phyloP scores from a whole-genome alignment of 352 stramenopile genomes.

The Pythium pyrilobum region DNA sequence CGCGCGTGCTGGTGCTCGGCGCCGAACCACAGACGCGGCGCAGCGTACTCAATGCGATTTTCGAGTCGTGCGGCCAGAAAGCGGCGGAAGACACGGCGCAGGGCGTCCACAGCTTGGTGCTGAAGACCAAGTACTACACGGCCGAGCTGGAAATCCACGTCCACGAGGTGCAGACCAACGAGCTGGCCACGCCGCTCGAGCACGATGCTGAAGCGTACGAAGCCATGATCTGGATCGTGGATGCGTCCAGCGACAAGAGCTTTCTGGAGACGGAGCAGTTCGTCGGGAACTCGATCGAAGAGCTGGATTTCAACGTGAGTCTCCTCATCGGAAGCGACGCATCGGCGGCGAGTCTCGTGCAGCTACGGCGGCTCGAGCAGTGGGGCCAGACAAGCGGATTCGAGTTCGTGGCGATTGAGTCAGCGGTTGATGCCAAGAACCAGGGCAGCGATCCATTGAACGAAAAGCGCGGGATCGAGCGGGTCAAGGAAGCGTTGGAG shows the following conservation, averaged over 20 bases:
- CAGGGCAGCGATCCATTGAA: slow-evolving; percentile 3
- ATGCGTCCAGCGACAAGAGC: slow-evolving; percentile 28
- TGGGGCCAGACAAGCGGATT: slow-evolving; percentile 57
- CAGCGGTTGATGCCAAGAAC: slow-evolving; percentile 8
- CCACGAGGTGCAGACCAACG: slow-evolving; percentile 37
- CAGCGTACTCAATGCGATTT: slow-evolving; percentile 24
- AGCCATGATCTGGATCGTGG: slow-evolving; percentile 51
- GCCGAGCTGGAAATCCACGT: slow-evolving; percentile 48
- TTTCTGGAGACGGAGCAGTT: slow-evolving; percentile 40
- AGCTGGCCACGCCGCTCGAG: slow-evolving; percentile 24
- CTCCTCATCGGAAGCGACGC: slow-evolving; percentile 33
- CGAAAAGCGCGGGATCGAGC: slow-evolving; percentile 52
- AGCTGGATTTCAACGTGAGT: slow-evolving; percentile 50
- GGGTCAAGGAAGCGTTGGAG: slow-evolving; percentile 64
- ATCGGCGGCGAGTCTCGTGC: slow-evolving; percentile 4
- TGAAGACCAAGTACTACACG: slow-evolving; percentile 64
- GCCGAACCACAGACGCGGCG: slow-evolving; percentile 20
- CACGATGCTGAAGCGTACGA: slow-evolving; percentile 50
- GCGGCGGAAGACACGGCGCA: background rate
- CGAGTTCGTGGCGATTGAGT: slow-evolving; percentile 38
- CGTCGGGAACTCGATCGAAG: slow-evolving; percentile 42
- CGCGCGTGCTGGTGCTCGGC: slow-evolving; percentile 40
- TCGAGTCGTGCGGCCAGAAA: slow-evolving; percentile 27
- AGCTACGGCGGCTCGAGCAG: slow-evolving; percentile 14
- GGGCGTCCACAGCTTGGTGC: slow-evolving; percentile 24